Conservation (phyloP, 371 early-diverging fungal species). For the Mortierella sp. region DNA sequence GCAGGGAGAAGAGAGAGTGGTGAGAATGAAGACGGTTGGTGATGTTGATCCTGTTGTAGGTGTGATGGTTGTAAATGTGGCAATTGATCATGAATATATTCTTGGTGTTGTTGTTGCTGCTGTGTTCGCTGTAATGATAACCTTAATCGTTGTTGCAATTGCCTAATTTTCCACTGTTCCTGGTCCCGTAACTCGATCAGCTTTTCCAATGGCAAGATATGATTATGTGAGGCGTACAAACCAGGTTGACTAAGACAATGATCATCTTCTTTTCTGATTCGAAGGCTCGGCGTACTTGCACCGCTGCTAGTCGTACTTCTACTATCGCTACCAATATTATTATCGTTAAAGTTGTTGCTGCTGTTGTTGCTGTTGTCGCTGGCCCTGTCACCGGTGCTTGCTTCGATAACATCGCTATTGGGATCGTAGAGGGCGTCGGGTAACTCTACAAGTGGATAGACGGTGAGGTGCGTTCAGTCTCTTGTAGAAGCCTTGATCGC, state of each 20-base stretch:
- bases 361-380: background rate
- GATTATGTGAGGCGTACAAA: conserved; percentile 46
- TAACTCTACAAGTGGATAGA: conserved; percentile 51
- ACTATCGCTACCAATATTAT: background rate
- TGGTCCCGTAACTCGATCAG: conserved; percentile 39
- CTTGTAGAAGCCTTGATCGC: conserved; percentile 48
- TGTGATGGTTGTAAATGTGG: background rate
- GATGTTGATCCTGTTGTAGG: background rate
- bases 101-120: conserved; percentile 3
- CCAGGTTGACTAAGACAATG: conserved; percentile 41
- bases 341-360: conserved; percentile 2
- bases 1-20: background rate
- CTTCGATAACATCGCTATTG: background rate
- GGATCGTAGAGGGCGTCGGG: conserved; percentile 26
- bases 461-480: conserved; percentile 40
- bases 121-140: conserved; percentile 11
- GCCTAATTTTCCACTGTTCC: conserved; percentile 19
- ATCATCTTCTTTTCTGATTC: conserved; percentile 19
- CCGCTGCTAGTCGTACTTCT: background rate
- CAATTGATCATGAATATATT: background rate
- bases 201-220: conserved; percentile 43
- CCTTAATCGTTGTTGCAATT: conserved; percentile 7
- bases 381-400: background rate
- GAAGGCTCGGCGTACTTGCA: background rate
- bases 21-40: background rate